Evolutionary conservation across 1,139 yeast genomes (phyloP).

Genomic region (Geotrichum phurueaensis): DNA sequence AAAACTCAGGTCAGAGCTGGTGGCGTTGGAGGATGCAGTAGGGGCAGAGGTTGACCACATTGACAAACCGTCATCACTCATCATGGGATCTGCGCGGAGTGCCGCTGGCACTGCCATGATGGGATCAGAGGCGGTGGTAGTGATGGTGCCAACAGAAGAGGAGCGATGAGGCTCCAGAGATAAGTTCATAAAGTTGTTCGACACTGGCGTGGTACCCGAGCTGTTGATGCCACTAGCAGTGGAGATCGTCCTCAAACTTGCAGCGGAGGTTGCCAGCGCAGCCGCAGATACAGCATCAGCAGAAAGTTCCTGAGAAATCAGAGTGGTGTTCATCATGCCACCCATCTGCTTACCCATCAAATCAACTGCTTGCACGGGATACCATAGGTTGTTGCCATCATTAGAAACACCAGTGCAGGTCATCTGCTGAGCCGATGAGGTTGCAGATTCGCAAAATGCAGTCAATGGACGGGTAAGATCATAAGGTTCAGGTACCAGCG

Average conservation of each 20-base stretch:
- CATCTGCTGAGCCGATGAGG: neutral
- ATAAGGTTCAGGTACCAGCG: slow-evolving; percentile 8
- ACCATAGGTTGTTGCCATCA: slow-evolving; percentile 4
- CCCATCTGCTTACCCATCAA: slow-evolving; percentile 1
- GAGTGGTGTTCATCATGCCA: neutral
- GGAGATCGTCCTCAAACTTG: neutral
- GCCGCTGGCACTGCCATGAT: neutral
- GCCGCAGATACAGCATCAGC: slow-evolving; percentile 8
- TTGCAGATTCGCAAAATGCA: slow-evolving; percentile 16
- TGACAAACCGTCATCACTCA: neutral
- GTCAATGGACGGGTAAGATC: slow-evolving; percentile 15
- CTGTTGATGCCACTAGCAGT: neutral
- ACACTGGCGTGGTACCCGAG: slow-evolving; percentile 5
- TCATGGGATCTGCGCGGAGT: slow-evolving; percentile 4
- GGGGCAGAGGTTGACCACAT: slow-evolving; percentile 2
- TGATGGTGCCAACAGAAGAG: neutral
- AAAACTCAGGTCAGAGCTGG: neutral
- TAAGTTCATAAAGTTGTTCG: slow-evolving; percentile 6
- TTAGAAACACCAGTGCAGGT: neutral
- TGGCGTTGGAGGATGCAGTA: neutral
- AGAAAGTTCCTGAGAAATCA: slow-evolving; percentile 2
- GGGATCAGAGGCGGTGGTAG: neutral
- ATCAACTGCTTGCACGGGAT: slow-evolving; percentile 11
- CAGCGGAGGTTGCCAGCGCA: neutral
- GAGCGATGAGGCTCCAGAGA: slow-evolving; percentile 2